These are phyloP conservation scores for Kalanchoe fedtschenkoi DNA, from an alignment of 164 flowering plant genomes.

Conservation along the genomic window DNA sequence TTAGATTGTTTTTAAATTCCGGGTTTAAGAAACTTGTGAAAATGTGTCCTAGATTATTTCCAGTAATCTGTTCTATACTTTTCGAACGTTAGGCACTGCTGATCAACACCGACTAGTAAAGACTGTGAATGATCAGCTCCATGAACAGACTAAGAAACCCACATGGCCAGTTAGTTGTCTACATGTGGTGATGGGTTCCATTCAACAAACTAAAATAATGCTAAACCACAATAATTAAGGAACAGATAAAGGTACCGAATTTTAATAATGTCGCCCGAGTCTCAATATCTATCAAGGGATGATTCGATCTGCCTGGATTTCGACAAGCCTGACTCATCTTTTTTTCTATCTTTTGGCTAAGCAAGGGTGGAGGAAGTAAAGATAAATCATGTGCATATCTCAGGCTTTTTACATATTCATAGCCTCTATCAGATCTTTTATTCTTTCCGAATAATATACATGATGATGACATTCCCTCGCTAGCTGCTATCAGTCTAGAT, in stretches of 20 bases:
- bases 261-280: neutral
- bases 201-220: neutral
- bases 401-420: too few relatives aligned
- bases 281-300: neutral
- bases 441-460: neutral
- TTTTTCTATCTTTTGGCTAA: neutral
- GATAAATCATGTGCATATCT: too few relatives aligned
- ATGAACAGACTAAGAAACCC: too few relatives aligned
- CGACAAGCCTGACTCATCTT: neutral
- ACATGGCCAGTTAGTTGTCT: neutral
- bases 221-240: neutral
- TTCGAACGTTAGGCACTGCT: too few relatives aligned
- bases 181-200: neutral
- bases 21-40: too few relatives aligned
- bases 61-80: too few relatives aligned
- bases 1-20: too few relatives aligned
- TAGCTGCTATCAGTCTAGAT: neutral
- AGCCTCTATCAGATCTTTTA: neutral
- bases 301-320: neutral
- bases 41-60: too few relatives aligned
- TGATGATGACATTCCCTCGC: neutral
- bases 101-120: too few relatives aligned
- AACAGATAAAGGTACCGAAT: neutral
- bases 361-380: too few relatives aligned
- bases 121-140: too few relatives aligned